These are phyloP conservation scores for Hyphopichia khmerensis DNA, from an alignment of 1,139 yeast genomes.

Conservation along the genomic window DNA sequence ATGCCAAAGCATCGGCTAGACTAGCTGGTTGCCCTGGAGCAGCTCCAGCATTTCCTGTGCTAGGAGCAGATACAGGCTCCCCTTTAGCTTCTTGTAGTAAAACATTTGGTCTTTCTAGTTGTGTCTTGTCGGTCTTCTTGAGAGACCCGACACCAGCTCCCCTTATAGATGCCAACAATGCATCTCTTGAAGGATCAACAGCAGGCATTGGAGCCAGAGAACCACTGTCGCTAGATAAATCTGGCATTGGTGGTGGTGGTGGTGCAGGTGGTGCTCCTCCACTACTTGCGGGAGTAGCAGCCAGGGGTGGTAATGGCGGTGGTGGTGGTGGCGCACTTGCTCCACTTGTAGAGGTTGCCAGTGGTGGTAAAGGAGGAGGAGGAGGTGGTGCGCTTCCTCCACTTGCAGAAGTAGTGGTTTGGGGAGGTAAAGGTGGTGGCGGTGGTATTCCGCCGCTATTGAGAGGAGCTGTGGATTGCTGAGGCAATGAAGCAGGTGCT, in stretches of 20 bases:
- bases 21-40: slow-evolving; percentile 53
- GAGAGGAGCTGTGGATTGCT: background rate
- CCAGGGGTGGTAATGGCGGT: slow-evolving; percentile 34
- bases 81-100: slow-evolving; percentile 72
- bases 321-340: slow-evolving; percentile 19
- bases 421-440: slow-evolving; percentile 13
- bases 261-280: slow-evolving; percentile 24
- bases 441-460: slow-evolving; percentile 8
- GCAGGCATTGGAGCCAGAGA: slow-evolving; percentile 25
- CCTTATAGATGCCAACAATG: slow-evolving; percentile 82
- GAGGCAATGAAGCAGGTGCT: slow-evolving; percentile 6
- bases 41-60: slow-evolving; percentile 35
- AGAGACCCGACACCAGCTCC: slow-evolving; percentile 69
- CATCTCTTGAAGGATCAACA: slow-evolving; percentile 69
- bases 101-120: slow-evolving; percentile 75
- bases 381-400: slow-evolving; percentile 17
- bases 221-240: slow-evolving; percentile 13
- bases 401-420: slow-evolving; percentile 8
- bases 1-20: slow-evolving; percentile 84
- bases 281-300: slow-evolving; percentile 17
- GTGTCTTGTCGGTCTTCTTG: slow-evolving; percentile 78
- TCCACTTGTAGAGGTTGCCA: background rate
- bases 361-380: slow-evolving; percentile 21
- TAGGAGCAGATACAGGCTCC: slow-evolving; percentile 34
- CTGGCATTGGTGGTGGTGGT: slow-evolving; percentile 38